A percentile compares a stretch with the other conserved stretches of the same genome.
Conservation (phyloP, 169 alveolate species). For the Plasmodium vivax region DNA sequence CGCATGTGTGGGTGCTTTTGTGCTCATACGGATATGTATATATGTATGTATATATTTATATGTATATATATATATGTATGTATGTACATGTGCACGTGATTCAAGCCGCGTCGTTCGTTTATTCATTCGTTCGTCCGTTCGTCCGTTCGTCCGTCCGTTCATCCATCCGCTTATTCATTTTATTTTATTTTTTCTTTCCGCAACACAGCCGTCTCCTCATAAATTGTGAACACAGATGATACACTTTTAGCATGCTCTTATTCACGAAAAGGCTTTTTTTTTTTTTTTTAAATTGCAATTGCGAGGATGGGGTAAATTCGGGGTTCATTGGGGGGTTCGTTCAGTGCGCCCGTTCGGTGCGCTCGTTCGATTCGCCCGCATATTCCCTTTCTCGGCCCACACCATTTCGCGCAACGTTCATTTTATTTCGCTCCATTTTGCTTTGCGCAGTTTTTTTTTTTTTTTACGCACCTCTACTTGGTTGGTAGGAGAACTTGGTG, state of each 20-base stretch:
- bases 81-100: neutral
- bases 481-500: conserved; percentile 61
- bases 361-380: neutral
- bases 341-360: neutral
- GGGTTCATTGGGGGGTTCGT: neutral
- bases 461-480: conserved; percentile 76
- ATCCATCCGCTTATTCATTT: neutral
- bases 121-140: neutral
- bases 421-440: conserved; percentile 1
- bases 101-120: neutral
- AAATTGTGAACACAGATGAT: neutral
- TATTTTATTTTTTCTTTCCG: neutral
- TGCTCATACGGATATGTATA: neutral
- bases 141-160: no score
- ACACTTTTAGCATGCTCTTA: neutral
- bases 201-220: neutral
- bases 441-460: conserved; percentile 17
- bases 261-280: neutral
- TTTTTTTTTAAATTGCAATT: neutral
- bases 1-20: neutral
- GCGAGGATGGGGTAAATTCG: neutral
- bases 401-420: neutral
- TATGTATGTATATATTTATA: neutral
- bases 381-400: neutral
- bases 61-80: neutral